phyloP scores from a whole-genome alignment of 73 alveolate genomes.

The Tetrahymena malaccensis region DNA sequence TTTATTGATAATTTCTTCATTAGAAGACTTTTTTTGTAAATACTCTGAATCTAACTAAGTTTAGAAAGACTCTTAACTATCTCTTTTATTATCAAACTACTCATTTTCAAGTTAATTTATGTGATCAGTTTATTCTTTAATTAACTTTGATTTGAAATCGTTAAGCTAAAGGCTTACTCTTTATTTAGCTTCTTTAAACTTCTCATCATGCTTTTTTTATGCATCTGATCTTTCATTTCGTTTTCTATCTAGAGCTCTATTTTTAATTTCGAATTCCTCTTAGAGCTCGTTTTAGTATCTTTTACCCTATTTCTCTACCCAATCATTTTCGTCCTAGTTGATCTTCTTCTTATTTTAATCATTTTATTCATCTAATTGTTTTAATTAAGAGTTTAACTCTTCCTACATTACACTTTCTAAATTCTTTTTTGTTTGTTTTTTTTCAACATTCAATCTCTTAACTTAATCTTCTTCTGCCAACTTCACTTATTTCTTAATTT shows the following conservation, averaged over 20 bases:
- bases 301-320: neutral
- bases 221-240: neutral
- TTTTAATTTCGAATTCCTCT: neutral
- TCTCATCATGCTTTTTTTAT: neutral
- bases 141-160: neutral
- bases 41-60: neutral
- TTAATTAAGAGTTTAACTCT: neutral
- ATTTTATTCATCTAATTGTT: neutral
- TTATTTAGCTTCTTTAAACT: neutral
- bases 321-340: neutral
- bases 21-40: neutral
- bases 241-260: neutral
- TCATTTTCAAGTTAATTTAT: neutral
- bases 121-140: neutral
- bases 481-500: neutral
- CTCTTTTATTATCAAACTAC: neutral
- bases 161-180: neutral
- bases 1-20: neutral
- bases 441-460: neutral
- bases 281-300: neutral
- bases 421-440: neutral
- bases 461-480: neutral
- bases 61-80: neutral
- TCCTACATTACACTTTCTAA: neutral
- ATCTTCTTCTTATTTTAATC: neutral